Base-by-base conservation (phyloP, 2,329 filamentous ascomycete species). In the Beauveria sp. region DNA sequence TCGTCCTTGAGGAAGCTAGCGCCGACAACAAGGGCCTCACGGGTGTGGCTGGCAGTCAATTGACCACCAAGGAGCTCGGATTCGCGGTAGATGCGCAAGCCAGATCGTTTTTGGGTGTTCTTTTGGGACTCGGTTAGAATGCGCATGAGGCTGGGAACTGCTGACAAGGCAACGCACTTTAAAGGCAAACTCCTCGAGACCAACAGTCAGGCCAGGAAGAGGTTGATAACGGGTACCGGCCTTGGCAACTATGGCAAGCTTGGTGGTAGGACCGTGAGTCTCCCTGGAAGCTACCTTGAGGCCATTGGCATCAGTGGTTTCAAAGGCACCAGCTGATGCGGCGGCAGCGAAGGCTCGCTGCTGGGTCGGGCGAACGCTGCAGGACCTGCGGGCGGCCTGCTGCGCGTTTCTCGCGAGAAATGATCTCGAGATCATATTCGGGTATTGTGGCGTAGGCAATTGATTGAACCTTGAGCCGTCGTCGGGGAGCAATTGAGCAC, bases 1-100 rank as follows among this genome's bases (percentile, higher is more conserved):
- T 99, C 93, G 74, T 95, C 87, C 74, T 91, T 87, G 68, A 99
- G 86, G 84, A 99, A 99, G 81, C 89, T 96, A 74, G 95, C 91
- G 77, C 93, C 88, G 71, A 99, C 80, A 63, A 99, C 86, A 66
- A 99, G 80, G 73, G 92, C 92, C 82, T 99, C 95, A 73, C 93
- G 89, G 70, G 91, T 93, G 80, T 97, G 92, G 77, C 90, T 91
- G 67, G 93, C 83, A 69, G 81, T 84, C 79, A 98, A 86, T 85
- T 93, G 87, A 71, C 91, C 91, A 74, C 96, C 95, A 67, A 99
- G 86, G 65, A 99, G 88, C 80, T 99, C 95, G 71, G 91, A 86
- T 81, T 99, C 95, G 81, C 95, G 90, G 73, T 88, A 89, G 76
- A 99, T 96, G 75, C 93, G 90, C 71, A 99, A 82, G 63, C 91